These are phyloP conservation scores for Eustoma russellianum DNA, from an alignment of 257 asterid genomes.

Conservation along the genomic window DNA sequence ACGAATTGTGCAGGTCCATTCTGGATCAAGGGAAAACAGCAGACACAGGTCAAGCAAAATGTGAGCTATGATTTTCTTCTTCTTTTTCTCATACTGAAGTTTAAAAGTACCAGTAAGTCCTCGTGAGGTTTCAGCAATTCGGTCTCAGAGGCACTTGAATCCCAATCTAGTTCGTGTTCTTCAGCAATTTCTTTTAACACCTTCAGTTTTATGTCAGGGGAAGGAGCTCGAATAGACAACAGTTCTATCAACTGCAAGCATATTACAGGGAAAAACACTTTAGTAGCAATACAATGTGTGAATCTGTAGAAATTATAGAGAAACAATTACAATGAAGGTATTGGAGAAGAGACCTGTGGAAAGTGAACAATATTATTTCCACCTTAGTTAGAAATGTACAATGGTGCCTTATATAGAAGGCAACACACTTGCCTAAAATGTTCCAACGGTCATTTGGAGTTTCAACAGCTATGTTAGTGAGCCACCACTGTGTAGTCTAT, in stretches of 20 bases:
- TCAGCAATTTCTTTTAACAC: slow-evolving; percentile 86
- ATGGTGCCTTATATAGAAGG: no score
- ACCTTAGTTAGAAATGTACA: no score
- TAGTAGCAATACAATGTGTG: not conserved
- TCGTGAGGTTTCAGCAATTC: slow-evolving; percentile 78
- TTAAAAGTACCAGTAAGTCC: slow-evolving; percentile 61
- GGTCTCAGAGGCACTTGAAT: slow-evolving; percentile 62
- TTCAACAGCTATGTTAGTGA: no score
- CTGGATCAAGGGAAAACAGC: slow-evolving; percentile 27
- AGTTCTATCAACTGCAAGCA: slow-evolving; percentile 65
- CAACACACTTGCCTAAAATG: no score
- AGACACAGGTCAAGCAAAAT: slow-evolving; percentile 5
- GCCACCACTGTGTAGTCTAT: no score
- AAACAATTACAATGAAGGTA: no score
- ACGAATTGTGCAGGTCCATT: slow-evolving; percentile 68
- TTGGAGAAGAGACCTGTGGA: no score
- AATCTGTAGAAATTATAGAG: no score
- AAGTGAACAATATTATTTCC: no score
- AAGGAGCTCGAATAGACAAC: slow-evolving; percentile 84
- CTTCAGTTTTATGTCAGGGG: slow-evolving; percentile 81
- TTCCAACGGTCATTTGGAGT: no score
- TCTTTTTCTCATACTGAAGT: not conserved
- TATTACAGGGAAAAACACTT: slow-evolving; percentile 29
- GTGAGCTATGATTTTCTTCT: not conserved
- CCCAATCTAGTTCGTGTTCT: slow-evolving; percentile 91